phyloP scores from a whole-genome alignment of 2,329 filamentous ascomycete genomes.

The Curvularia sp. region DNA sequence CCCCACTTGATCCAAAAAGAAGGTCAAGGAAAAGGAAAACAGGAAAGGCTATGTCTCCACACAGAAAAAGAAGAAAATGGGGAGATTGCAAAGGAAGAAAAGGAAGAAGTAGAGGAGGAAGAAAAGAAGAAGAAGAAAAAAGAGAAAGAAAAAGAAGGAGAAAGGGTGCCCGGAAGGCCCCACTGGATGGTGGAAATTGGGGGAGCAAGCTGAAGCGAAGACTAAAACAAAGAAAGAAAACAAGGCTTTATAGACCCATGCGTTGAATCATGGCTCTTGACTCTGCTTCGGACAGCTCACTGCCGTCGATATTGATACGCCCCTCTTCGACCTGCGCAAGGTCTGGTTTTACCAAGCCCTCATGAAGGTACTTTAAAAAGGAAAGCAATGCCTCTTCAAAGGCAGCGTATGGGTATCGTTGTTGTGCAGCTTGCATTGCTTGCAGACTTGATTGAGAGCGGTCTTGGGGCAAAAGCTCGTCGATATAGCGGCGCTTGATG shows the following conservation, averaged over 20 bases:
- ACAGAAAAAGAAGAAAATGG: background rate
- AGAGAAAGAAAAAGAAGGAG: background rate
- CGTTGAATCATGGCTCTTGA: slow-evolving; percentile 44
- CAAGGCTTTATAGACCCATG: slow-evolving; percentile 38
- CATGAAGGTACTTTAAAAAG: slow-evolving; percentile 55
- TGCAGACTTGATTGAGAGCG: slow-evolving; percentile 20
- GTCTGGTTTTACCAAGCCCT: slow-evolving; percentile 56
- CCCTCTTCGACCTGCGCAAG: slow-evolving; percentile 62
- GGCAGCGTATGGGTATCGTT: slow-evolving; percentile 43
- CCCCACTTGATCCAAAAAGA: background rate
- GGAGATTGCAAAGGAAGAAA: background rate
- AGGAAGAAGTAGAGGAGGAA: slow-evolving; percentile 4
- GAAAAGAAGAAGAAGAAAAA: slow-evolving; percentile 4
- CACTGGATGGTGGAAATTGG: background rate
- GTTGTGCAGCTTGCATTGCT: slow-evolving; percentile 39
- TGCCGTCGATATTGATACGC: slow-evolving; percentile 45
- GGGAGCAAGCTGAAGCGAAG: background rate
- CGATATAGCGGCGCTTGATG: slow-evolving; percentile 47
- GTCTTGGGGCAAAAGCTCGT: slow-evolving; percentile 25
- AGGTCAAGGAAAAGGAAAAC: background rate
- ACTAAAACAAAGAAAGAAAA: background rate
- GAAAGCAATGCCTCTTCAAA: slow-evolving; percentile 53
- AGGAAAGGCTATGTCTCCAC: background rate
- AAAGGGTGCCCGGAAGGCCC: background rate
- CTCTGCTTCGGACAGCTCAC: slow-evolving; percentile 41